Evolutionary conservation across 2,329 filamentous ascomycete species (phyloP).

Genomic region (Aureobasidium namibiae): DNA sequence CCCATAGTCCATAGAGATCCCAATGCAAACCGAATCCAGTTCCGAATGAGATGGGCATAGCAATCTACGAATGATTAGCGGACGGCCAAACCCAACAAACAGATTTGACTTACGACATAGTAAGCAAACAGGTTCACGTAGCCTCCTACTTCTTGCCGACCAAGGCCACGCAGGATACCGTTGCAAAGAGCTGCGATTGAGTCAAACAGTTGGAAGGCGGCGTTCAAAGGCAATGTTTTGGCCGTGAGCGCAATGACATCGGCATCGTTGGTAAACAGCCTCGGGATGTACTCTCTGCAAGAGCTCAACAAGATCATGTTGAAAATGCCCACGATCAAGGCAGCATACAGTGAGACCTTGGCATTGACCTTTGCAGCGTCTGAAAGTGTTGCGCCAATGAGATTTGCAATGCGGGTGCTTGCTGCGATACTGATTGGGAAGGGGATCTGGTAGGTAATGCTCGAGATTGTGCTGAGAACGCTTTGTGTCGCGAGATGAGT

Average conservation of each 20-base stretch:
- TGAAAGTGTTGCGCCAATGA: conserved; percentile 78
- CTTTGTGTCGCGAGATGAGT: conserved; percentile 81
- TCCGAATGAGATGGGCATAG: conserved; percentile 72
- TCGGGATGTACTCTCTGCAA: conserved; percentile 62
- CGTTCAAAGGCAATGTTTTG: conserved; percentile 66
- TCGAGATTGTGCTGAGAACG: conserved; percentile 50
- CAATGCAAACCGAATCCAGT: conserved; percentile 68
- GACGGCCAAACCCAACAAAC: background rate
- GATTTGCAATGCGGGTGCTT: conserved; percentile 79
- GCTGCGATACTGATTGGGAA: conserved; percentile 86
- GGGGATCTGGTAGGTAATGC: conserved; percentile 37
- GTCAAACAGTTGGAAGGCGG: conserved; percentile 85
- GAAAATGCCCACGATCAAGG: conserved; percentile 63
- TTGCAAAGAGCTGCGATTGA: conserved; percentile 69
- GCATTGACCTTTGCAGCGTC: conserved; percentile 70
- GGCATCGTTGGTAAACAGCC: conserved; percentile 61
- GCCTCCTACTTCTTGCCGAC: conserved; percentile 78
- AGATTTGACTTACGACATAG: conserved; percentile 47
- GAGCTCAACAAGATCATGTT: conserved; percentile 45
- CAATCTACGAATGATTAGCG: conserved; percentile 37
- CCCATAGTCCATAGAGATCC: conserved; percentile 73
- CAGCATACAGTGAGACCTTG: conserved; percentile 61
- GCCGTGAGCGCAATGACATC: conserved; percentile 60
- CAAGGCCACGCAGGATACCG: conserved; percentile 76
- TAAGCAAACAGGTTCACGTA: conserved; percentile 81